phyloP scores from a whole-genome alignment of 352 stramenopile species.

The Albugo laibachii region DNA sequence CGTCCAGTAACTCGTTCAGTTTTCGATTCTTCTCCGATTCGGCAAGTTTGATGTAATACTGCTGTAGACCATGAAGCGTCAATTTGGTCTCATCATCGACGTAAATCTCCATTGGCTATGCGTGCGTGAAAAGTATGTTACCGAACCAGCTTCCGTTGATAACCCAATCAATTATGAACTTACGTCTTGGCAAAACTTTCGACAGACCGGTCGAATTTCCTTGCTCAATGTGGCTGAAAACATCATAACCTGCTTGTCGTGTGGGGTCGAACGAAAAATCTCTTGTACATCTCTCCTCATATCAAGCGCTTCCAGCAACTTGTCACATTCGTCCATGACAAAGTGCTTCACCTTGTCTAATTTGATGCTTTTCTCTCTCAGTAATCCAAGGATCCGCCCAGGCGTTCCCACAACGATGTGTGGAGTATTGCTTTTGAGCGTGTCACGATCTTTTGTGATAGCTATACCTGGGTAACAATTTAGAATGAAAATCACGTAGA shows the following conservation, averaged over 20 bases:
- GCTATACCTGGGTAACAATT: conserved; percentile 45
- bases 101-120: conserved; percentile 97
- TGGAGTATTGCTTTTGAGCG: conserved; percentile 90
- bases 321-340: conserved; percentile 99
- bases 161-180: conserved; percentile 13
- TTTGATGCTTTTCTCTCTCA: conserved; percentile 93
- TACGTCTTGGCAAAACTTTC: conserved; percentile 99
- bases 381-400: conserved; percentile 81
- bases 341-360: conserved; percentile 99
- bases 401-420: conserved; percentile 98
- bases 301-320: conserved; percentile 97
- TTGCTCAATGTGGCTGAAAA: conserved; percentile 99
- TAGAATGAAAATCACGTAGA: background rate
- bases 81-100: conserved; percentile 99
- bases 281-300: conserved; percentile 99
- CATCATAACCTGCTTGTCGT: conserved; percentile 99
- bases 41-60: conserved; percentile 99
- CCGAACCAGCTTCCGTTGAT: background rate
- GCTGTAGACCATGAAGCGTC: conserved; percentile 98
- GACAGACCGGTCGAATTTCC: conserved; percentile 97
- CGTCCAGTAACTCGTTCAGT: conserved; percentile 98
- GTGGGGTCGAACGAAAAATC: conserved; percentile 97
- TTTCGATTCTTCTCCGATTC: conserved; percentile 99
- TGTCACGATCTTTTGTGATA: conserved; percentile 89
- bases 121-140: background rate